phyloP scores from a whole-genome alignment of 306 rosid species.

The Gleditsia sinensis region DNA sequence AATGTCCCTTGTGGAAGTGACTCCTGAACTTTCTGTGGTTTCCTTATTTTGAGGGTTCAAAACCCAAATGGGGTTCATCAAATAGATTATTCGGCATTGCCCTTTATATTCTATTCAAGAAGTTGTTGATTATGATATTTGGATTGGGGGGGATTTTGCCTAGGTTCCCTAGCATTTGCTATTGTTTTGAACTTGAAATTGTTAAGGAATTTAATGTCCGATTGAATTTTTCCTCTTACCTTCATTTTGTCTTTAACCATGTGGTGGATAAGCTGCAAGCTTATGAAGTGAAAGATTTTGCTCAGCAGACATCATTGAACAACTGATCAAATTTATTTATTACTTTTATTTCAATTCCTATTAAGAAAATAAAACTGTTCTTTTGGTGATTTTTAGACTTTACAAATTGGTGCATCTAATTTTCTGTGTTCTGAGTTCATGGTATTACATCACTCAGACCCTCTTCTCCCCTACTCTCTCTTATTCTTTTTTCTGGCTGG shows the following conservation, averaged over 20 bases:
- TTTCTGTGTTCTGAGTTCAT: slow-evolving; percentile 26
- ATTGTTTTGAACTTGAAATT: neutral
- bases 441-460: neutral
- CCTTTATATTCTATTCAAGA: neutral
- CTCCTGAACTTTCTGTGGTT: neutral
- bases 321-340: slow-evolving; percentile 5
- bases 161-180: slow-evolving; percentile 4
- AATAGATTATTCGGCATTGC: slow-evolving; percentile 1
- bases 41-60: neutral
- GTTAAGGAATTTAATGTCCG: neutral
- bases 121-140: neutral
- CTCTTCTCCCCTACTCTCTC: neutral
- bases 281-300: slow-evolving; percentile 20
- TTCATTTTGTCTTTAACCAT: neutral
- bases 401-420: slow-evolving; percentile 8
- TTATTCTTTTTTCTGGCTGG: neutral
- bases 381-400: neutral
- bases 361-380: neutral
- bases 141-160: neutral
- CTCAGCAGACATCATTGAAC: slow-evolving; percentile 10
- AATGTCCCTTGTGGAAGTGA: slow-evolving; percentile 2
- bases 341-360: slow-evolving; percentile 5
- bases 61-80: slow-evolving; percentile 10
- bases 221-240: neutral
- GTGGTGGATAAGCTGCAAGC: slow-evolving; percentile 13